Base-by-base conservation (phyloP, 345 rosid genomes). In the Carallia pectinifolia region DNA sequence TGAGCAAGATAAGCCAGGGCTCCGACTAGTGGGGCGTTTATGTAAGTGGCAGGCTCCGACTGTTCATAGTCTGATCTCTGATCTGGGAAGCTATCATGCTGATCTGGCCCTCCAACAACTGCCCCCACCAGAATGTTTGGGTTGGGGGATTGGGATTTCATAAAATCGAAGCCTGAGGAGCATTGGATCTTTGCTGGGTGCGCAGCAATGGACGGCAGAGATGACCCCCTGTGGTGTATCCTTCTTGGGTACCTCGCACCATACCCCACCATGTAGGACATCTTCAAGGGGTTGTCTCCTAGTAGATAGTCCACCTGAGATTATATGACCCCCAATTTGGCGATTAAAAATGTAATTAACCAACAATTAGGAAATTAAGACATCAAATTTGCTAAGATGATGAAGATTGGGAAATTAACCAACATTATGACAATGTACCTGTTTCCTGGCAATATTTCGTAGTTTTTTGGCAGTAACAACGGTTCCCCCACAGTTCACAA, bases 401-500 rank as follows among this genome's bases (percentile, higher is more conserved):
- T 15, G 50, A 12, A 44, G 3, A 44, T 3, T 44, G 17, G 23
- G 23, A 30, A 47, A 27, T 10, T 27, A 6, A 23, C 23, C 23
- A 23, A 23, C 23, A 23, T 23, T 23, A 6, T 38, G 33, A 23
- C 5, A 6, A 4, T n/a, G 17, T 58, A 64, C 74, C 80, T 86
- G 90, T 74, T 40, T 86, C 67, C 76, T 86, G 72, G 89, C 89
- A 55, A 83, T 79, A 59, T 77, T 23, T n/a, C 87, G 75, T 53
- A 86, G 76, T 40, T 80, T 80, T 2, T 78, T 82, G 0, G 89
- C 79, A 34, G 85, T 83, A 53, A 83, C 73, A 34, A 72, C 67
- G 56, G 81, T 76, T 40, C 83, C 84, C 40, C 87, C 89, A 64
- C 89, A 86, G 76, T 78, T 83, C 65, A 83, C 84, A 62, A 78